phyloP scores from a whole-genome alignment of 75 land plant species.

The Pinus taeda region DNA sequence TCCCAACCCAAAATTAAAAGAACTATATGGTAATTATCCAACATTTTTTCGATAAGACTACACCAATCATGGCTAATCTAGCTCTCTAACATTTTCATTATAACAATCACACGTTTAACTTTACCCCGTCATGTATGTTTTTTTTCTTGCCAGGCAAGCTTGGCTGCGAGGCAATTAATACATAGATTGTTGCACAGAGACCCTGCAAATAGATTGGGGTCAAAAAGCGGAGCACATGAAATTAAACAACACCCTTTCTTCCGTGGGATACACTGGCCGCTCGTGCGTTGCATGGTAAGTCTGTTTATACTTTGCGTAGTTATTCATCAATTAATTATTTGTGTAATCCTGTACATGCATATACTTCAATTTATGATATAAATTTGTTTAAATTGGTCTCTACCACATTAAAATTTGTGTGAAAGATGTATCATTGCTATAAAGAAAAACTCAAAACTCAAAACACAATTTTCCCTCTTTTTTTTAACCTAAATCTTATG shows the following conservation, averaged over 20 bases:
- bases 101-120: neutral
- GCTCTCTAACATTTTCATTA: neutral
- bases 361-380: neutral
- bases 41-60: neutral
- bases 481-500: too few relatives aligned
- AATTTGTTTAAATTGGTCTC: too few relatives aligned
- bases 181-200: slow-evolving; percentile 70
- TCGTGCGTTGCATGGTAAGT: slow-evolving; percentile 86
- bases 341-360: neutral
- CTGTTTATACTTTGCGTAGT: neutral
- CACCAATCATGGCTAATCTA: neutral
- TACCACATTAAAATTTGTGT: neutral
- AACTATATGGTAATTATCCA: too few relatives aligned
- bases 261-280: slow-evolving; percentile 87
- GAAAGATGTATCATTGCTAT: too few relatives aligned
- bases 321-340: neutral
- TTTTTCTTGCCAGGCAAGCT: slow-evolving; percentile 64
- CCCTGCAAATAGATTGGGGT: slow-evolving; percentile 78
- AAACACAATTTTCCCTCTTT: too few relatives aligned
- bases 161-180: slow-evolving; percentile 82
- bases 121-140: neutral
- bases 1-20: neutral
- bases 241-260: slow-evolving; percentile 92
- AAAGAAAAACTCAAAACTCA: too few relatives aligned
- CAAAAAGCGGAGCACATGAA: slow-evolving; percentile 80